Conservation (phyloP, 2,329 filamentous ascomycete species). For the Aspergillus sp. region DNA sequence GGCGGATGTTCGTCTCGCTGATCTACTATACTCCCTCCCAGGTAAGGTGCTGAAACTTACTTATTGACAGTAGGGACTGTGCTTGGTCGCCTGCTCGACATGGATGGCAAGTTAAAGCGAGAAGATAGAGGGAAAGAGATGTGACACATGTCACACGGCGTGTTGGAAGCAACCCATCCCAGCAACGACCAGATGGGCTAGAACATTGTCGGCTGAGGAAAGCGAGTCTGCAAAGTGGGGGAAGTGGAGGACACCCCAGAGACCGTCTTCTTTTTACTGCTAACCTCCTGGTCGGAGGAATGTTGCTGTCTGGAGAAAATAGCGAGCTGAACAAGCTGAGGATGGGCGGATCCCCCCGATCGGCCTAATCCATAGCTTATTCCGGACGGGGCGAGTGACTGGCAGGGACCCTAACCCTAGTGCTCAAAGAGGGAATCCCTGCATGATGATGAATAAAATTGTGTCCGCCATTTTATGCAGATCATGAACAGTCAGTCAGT, state of each 20-base stretch:
- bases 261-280: background rate
- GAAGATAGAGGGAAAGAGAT: background rate
- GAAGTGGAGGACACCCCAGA: too few species aligned
- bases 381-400: background rate
- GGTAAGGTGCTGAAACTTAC: constrained; percentile 1
- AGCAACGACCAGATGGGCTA: background rate
- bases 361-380: constrained; percentile 1
- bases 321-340: too few species aligned
- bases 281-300: background rate
- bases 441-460: background rate
- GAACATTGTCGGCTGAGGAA: background rate
- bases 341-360: background rate
- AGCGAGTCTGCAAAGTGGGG: background rate
- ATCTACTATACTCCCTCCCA: constrained; percentile 1
- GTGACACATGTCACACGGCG: constrained; percentile 6
- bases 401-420: constrained; percentile 3
- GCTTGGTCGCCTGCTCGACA: background rate
- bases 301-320: background rate
- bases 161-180: background rate
- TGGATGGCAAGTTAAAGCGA: background rate
- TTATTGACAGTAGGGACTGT: too few species aligned
- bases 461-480: background rate
- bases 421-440: background rate
- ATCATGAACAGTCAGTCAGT: background rate
- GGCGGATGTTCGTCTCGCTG: background rate